Conservation (phyloP, 495 filamentous ascomycete species). For the Penicillium dipodomyicola region DNA sequence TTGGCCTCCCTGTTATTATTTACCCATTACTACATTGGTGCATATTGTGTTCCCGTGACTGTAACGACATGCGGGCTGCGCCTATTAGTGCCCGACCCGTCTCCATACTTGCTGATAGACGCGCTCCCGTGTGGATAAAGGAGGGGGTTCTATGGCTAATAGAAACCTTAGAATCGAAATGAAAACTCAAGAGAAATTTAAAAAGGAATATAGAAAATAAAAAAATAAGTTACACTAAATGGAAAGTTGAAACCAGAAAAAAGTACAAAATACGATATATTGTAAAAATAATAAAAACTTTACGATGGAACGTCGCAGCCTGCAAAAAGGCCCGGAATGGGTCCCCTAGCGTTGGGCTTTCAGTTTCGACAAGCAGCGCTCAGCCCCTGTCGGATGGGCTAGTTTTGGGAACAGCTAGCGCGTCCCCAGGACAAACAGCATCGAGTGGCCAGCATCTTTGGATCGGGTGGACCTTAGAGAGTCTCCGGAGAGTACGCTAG, state of each 20-base stretch:
- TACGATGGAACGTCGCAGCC: conserved; percentile 18
- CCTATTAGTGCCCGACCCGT: conserved; percentile 35
- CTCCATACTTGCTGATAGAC: conserved; percentile 33
- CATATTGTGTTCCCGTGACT: conserved; percentile 46
- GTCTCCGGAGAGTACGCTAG: conserved; percentile 10
- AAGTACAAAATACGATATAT: conserved; percentile 5
- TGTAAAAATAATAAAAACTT: conserved; percentile 3
- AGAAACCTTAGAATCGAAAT: not conserved
- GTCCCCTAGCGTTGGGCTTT: conserved; percentile 15
- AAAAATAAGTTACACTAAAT: not conserved
- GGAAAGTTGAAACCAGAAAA: conserved; percentile 7
- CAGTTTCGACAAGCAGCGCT: conserved; percentile 17
- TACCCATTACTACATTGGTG: not conserved
- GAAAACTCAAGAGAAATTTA: not conserved
- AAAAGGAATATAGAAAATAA: conserved; percentile 1
- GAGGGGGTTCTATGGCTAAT: conserved; percentile 3
- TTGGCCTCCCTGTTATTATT: not conserved
- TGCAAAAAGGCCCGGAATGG: conserved; percentile 20
- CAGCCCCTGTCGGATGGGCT: conserved; percentile 22
- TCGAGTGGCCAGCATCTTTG: conserved; percentile 31
- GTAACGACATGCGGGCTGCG: conserved; percentile 41
- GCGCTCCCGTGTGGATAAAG: conserved; percentile 33
- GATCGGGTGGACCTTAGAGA: conserved; percentile 20
- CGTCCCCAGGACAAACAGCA: conserved; percentile 25
- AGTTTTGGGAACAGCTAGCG: conserved; percentile 25